Base-by-base conservation (phyloP, 108 stramenopile species). In the Cyclotella kingstonii region DNA sequence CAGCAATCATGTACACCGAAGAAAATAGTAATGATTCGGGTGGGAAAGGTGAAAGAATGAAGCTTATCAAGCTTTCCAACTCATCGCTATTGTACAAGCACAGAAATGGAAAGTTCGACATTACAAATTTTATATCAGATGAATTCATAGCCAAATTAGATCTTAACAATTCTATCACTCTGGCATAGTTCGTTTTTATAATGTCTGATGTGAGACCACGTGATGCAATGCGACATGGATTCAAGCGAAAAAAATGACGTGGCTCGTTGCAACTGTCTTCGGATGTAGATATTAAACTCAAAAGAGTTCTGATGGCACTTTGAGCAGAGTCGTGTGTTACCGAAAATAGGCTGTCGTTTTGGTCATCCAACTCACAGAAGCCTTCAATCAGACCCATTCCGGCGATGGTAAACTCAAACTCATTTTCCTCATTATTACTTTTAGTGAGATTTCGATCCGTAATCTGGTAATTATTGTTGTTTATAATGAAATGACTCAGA, bases 361-460 rank as follows among this genome's bases (percentile, higher is more conserved):
- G 15, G 11, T 68, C 48, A 50, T 66, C 65, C 30, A 53, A 42
- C 9, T 77, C 60, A 28, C 76, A 72, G 4, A 47, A 23, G 18
- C 39, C n/a, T n/a, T n/a, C 33, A 0, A 9, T 34, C 1, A 74
- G 25, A 14, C 60, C 63, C 66, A 77, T 75, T 9, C 81, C 81
- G 10, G 77, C 78, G 40, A 78, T 40, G 28, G 73, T 60, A 28
- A 56, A 44, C 52, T 53, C 72, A 57, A 60, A 60, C 27, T 67
- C 70, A 8, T 73, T 47, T 47, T 60, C 46, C 25, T 54, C 40
- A 0, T 41, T 12, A 17, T 53, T 45, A 15, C 46, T 33, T 28
- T 69, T 68, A 54, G 46, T 80, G 79, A 60, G 80, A 82, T 21
- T n/a, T n/a, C n/a, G n/a, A n/a, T n/a, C n/a, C n/a, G n/a, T n/a